Base-by-base conservation (phyloP, 768 basidiomycete species). In the Russula earlei region DNA sequence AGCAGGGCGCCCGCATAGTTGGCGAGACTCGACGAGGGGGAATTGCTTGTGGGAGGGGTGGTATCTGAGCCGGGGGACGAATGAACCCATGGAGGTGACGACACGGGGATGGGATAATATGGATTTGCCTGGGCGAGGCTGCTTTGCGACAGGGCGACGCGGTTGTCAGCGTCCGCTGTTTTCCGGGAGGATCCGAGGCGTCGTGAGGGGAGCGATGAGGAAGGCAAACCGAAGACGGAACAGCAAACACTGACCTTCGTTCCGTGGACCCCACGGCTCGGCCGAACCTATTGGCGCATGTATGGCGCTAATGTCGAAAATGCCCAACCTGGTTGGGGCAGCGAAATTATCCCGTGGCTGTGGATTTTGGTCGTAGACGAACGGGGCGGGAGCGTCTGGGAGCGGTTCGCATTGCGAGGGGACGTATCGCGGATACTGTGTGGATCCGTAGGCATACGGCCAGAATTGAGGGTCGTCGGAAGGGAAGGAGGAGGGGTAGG, bases 381-480 rank as follows among this genome's bases (percentile, higher is more conserved):
- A 54, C 8, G 56, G 50, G 6, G 46, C 14, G 7, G 19, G 25
- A 3, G 25, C 8, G 24, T 43, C 47, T 11, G 29, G 27, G 2
- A 29, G 57, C 22, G 57, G 12, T 12, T 54, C 41, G 41, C 57
- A 58, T 54, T 58, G 57, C 4, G 51, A 25, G 40, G 56, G n/a
- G 25, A 47, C n/a, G 41, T 53, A 54, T 31, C 52, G 56, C 15
- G 41, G 33, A 17, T 53, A 48, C 4, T 47, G 36, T 20, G 50
- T 2, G 3, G n/a, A 25, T 24, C 48, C 24, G 47, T 54, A 54
- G 29, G 52, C 7, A 52, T 54, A 54, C 37, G 52, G 27, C 57
- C 57, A 58, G 52, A 43, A 58, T 49, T 58, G 57, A 41, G 56
- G 20, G 25, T 49, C 47, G 41, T 54, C 47, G 17, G 52, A 29